Conservation (phyloP, 495 filamentous ascomycete genomes). For the Tuber aestivum region DNA sequence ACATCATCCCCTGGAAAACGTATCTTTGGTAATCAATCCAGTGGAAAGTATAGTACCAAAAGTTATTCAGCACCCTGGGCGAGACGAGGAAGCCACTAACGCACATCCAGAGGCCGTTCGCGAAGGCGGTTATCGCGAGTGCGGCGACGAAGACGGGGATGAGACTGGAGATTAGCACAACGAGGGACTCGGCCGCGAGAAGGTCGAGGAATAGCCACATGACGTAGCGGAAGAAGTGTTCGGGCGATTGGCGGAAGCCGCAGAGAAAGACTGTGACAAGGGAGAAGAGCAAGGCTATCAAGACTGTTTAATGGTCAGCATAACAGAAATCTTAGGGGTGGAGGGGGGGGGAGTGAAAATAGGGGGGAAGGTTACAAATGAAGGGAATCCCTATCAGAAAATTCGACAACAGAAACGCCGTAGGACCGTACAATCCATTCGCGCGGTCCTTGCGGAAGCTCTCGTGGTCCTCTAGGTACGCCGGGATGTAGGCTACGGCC, state of each 20-base stretch:
- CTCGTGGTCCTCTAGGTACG: conserved; percentile 71
- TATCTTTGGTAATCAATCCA: conserved; percentile 67
- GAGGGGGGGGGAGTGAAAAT: conserved; percentile 31
- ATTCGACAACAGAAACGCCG: conserved; percentile 66
- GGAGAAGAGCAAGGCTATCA: conserved; percentile 68
- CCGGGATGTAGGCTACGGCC: conserved; percentile 76
- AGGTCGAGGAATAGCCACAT: conserved; percentile 85
- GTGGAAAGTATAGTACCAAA: conserved; percentile 78
- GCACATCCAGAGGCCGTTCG: conserved; percentile 82
- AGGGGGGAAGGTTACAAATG: conserved; percentile 45
- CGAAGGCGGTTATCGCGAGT: conserved; percentile 69
- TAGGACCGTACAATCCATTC: conserved; percentile 71
- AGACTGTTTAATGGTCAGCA: conserved; percentile 42
- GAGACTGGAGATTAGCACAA: conserved; percentile 65
- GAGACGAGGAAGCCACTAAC: conserved; percentile 74
- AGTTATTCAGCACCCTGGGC: conserved; percentile 63
- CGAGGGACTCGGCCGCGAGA: conserved; percentile 70
- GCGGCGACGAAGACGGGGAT: conserved; percentile 73
- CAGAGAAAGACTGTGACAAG: conserved; percentile 70
- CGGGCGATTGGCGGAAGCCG: conserved; percentile 61
- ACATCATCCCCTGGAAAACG: conserved; percentile 87
- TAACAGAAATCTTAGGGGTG: conserved; percentile 10
- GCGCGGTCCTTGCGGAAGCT: conserved; percentile 71
- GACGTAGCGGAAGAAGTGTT: conserved; percentile 69
- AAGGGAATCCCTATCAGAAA: conserved; percentile 77